Base-by-base conservation (phyloP, 1,139 yeast species). In the Blastobotrys buckinghamii region DNA sequence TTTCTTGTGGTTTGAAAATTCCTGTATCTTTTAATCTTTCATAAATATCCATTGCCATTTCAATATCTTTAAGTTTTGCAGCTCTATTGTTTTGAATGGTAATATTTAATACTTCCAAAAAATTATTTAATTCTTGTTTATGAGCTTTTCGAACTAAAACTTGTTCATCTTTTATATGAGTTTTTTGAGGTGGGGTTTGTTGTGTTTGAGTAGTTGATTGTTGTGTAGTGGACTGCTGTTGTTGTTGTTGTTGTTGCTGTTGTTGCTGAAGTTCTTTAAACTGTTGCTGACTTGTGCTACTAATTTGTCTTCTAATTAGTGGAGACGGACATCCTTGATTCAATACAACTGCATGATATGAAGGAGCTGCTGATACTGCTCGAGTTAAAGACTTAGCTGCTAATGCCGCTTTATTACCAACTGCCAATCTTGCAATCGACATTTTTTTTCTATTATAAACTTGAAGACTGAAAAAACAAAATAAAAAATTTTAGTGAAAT, bases 31-130 rank as follows among this genome's bases (percentile, higher is more conserved):
- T 50, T 27, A 61, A 53, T 47, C 54, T 49, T 26, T 56, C 42
- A 50, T 60, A 61, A 7, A 61, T 54, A 10, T 44, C 51, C 64
- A 61, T 56, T 17, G 64, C 63, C 26, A 52, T 55, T 22, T 52
- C 53, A 30, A 59, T 56, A 44, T 60, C 64, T 19, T 50, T 54
- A 33, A 52, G 52, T n/a, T 50, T 42, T 16, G 55, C 60, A 13
- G 39, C 39, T 26, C 49, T 50, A 12, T 53, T 46, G n/a, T 55
- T 50, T 42, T 58, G 60, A 33, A 50, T 57, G 9, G 60, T 44
- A 34, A 56, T 44, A 10, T 55, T 52, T 39, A 55, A 29, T 10
- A 50, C 41, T 32, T 50, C 52, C 19, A 44, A 27, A 36, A 49
- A 45, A 15, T 44, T 46, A 17, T 37, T 20, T 34, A 45, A 22